Percentiles rank a stretch among this genome's conserved stretches.
phyloP scores from a whole-genome alignment of 345 rosid species.

The Boechera stricta region DNA sequence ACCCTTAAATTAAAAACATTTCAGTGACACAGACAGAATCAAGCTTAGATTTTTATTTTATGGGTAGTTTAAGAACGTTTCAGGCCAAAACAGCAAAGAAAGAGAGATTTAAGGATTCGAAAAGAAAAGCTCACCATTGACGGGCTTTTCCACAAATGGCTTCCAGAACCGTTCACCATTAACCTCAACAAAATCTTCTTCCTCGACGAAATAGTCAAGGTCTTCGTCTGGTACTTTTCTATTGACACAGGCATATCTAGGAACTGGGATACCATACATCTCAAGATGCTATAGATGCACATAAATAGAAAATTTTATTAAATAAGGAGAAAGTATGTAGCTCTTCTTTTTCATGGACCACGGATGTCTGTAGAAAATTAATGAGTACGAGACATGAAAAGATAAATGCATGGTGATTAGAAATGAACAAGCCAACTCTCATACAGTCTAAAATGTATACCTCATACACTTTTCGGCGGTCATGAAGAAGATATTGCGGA shows the following conservation, averaged over 20 bases:
- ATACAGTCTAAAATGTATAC: slow-evolving; percentile 51
- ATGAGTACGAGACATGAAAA: neutral
- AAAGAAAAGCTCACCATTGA: slow-evolving; percentile 67
- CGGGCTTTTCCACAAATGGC: slow-evolving; percentile 99
- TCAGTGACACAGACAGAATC: neutral
- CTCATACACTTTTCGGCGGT: slow-evolving; percentile 98
- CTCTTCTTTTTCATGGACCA: slow-evolving; percentile 11
- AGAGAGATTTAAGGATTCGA: neutral
- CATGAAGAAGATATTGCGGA: slow-evolving; percentile 96
- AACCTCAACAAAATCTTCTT: slow-evolving; percentile 98
- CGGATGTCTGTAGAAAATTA: neutral
- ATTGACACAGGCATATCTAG: slow-evolving; percentile 93
- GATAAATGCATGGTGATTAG: neutral
- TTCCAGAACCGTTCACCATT: slow-evolving; percentile 92
- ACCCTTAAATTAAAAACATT: neutral
- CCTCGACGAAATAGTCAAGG: slow-evolving; percentile 85
- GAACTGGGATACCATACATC: slow-evolving; percentile 96
- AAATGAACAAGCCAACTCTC: slow-evolving; percentile 10
- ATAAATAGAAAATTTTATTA: slow-evolving; percentile 15
- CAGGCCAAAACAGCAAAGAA: slow-evolving; percentile 1
- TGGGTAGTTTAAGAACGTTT: neutral
- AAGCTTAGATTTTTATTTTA: neutral
- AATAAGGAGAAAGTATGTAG: slow-evolving; percentile 11
- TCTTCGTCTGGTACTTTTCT: slow-evolving; percentile 81
- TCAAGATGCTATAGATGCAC: slow-evolving; percentile 65